Evolutionary conservation across 192 early-diverging fungal species (phyloP), one percentile per base, ranked within the genome.

Genomic region (Rhizophagus clarus): DNA sequence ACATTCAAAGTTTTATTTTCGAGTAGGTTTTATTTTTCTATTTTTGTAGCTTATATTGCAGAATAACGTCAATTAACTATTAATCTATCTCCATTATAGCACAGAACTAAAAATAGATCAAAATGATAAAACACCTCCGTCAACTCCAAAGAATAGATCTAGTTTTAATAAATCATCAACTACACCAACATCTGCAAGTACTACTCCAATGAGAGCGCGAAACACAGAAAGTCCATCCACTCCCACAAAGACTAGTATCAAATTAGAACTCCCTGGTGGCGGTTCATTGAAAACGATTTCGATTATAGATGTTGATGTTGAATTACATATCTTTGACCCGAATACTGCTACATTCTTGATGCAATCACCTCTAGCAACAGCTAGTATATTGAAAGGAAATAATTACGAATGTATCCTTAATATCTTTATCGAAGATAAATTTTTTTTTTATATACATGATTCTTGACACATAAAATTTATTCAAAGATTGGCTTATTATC

Each of bases 271-370:
- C 8, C 81, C 80, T 24, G 22, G 60, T 60, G 68, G 64, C 47
- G 63, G 64, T 17, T 83, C 82, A 29, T 87, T 86, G 0, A 78
- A 80, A 2, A 90, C 90, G 74, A 87, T 90, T 31, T 73, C 83
- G 1, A 82, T 91, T 9, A 84, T 85, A 2, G 81, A 85, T 3
- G 85, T 84, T 17, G 72, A 81, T 1, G 94, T 86, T 20, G 86
- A 90, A 37, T 85, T 97, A 40, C 90, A 91, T 81, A 77, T 94
- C 12, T 96, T 92, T 81, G 92, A 95, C 42, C 63, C 88, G 37
- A 79, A 34, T 69, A 84, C 72, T 32, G 84, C 74, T 61, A 83
- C 85, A 14, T 93, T 91, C 71, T 84, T 95, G 76, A 82, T 70
- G 22, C 88, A 93, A 64, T 85, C 87, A 17, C 81, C 66, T 32